phyloP scores from a whole-genome alignment of 108 stramenopile genomes.

The Mediolabrus comicus region DNA sequence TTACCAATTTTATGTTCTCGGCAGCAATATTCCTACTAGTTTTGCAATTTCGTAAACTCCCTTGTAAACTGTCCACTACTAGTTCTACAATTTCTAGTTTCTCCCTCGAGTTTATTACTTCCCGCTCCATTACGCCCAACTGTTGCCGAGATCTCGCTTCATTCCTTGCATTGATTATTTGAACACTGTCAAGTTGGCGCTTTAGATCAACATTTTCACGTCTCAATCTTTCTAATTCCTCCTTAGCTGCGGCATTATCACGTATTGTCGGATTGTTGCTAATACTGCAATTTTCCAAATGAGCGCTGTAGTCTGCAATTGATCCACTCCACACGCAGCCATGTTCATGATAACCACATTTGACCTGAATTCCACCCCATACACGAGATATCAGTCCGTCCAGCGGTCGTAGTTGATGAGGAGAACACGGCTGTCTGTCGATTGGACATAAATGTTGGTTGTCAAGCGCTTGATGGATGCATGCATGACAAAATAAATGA shows the following conservation, averaged over 20 bases:
- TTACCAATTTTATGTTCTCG: too few relatives aligned
- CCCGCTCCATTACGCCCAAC: too few relatives aligned
- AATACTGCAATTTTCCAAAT: neutral
- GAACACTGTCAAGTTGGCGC: too few relatives aligned
- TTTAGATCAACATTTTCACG: too few relatives aligned
- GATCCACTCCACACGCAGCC: constrained; percentile 28
- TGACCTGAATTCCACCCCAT: constrained; percentile 23
- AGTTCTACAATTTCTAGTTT: too few relatives aligned
- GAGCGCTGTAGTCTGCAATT: constrained; percentile 9
- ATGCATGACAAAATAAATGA: constrained; percentile 25
- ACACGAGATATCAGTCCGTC: constrained; percentile 12
- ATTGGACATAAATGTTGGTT: constrained; percentile 3
- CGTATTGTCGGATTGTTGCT: neutral
- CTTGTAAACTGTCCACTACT: too few relatives aligned
- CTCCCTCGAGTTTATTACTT: too few relatives aligned
- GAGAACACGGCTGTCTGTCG: neutral
- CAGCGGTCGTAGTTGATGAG: neutral
- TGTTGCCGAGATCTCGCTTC: too few relatives aligned
- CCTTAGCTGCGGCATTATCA: neutral
- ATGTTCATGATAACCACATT: constrained; percentile 18
- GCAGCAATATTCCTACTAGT: too few relatives aligned
- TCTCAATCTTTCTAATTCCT: neutral
- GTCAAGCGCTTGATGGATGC: constrained; percentile 10
- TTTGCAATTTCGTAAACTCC: too few relatives aligned
- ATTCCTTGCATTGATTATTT: too few relatives aligned